A percentile compares a stretch with the other conserved stretches of the same genome.
Conservation (phyloP, 345 rosid species). For the Rubroshorea leprosula region DNA sequence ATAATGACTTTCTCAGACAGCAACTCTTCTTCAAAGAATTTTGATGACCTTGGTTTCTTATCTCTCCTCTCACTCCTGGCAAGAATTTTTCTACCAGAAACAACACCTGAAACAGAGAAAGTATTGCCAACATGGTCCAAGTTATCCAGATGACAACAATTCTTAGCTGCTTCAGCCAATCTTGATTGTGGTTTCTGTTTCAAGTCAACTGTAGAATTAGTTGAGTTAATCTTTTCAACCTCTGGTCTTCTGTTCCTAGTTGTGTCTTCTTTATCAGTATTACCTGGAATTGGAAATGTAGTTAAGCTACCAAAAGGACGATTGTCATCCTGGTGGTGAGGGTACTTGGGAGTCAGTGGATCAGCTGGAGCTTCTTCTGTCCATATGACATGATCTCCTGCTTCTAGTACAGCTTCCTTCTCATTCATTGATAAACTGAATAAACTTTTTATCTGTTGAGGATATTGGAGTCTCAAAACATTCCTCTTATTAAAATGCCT, state of each 20-base stretch:
- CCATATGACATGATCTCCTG: slow-evolving; percentile 33
- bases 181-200: background rate
- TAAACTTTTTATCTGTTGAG: slow-evolving; percentile 18
- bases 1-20: background rate
- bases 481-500: background rate
- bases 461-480: slow-evolving; percentile 14
- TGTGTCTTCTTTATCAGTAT: slow-evolving; percentile 8
- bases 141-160: background rate
- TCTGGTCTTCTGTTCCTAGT: background rate
- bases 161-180: background rate
- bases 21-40: background rate
- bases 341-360: background rate
- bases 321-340: background rate
- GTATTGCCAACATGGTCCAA: background rate
- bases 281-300: background rate
- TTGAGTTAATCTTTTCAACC: slow-evolving; percentile 13
- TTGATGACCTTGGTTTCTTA: slow-evolving; percentile 2
- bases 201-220: background rate
- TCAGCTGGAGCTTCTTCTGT: slow-evolving; percentile 24
- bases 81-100: background rate
- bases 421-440: slow-evolving; percentile 13
- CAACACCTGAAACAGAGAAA: background rate
- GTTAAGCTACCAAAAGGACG: background rate
- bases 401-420: slow-evolving; percentile 16
- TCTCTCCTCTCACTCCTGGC: background rate